A percentile compares a stretch with the other conserved stretches of the same genome.
These are phyloP conservation scores for Didymella lethalis DNA, from an alignment of 2,329 filamentous ascomycete genomes.

Conservation along the genomic window DNA sequence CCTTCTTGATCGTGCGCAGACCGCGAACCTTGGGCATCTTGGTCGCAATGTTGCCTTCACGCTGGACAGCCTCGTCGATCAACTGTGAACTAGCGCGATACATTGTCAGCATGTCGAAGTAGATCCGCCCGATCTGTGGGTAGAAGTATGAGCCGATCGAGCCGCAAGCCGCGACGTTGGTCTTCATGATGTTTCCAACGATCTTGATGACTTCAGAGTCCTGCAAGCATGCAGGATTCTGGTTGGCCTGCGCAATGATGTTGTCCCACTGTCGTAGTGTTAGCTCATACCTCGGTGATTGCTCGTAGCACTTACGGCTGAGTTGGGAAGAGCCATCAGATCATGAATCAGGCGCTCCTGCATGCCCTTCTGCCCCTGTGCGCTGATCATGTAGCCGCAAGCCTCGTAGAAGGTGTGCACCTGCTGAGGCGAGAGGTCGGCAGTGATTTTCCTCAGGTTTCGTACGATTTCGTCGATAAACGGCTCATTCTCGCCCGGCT, in stretches of 20 bases:
- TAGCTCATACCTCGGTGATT: constrained; percentile 13
- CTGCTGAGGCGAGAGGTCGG: constrained; percentile 93
- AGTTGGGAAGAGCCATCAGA: constrained; percentile 91
- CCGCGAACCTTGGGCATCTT: constrained; percentile 98
- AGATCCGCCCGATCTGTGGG: constrained; percentile 95
- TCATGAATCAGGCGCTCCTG: constrained; percentile 92
- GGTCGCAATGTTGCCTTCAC: constrained; percentile 91
- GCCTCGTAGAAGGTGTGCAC: constrained; percentile 99
- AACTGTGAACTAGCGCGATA: constrained; percentile 96
- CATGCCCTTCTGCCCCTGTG: constrained; percentile 91
- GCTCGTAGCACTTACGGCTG: constrained; percentile 61
- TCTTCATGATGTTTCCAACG: constrained; percentile 99
- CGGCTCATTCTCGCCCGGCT: constrained; percentile 91
- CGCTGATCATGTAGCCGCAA: constrained; percentile 98
- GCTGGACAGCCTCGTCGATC: constrained; percentile 89
- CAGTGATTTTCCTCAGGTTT: constrained; percentile 94
- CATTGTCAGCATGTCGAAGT: constrained; percentile 99
- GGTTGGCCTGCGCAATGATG: constrained; percentile 87
- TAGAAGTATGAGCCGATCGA: constrained; percentile 98
- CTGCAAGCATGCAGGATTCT: constrained; percentile 85
- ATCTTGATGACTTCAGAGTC: constrained; percentile 97
- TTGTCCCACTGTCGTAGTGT: constrained; percentile 73
- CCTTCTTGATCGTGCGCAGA: constrained; percentile 97
- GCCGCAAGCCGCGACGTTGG: constrained; percentile 96
- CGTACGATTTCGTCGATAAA: constrained; percentile 99